Percentiles rank a stretch among this genome's conserved stretches.
Evolutionary conservation across 352 stramenopile genomes (phyloP).

Genomic region (Phytophthora crassamura): DNA sequence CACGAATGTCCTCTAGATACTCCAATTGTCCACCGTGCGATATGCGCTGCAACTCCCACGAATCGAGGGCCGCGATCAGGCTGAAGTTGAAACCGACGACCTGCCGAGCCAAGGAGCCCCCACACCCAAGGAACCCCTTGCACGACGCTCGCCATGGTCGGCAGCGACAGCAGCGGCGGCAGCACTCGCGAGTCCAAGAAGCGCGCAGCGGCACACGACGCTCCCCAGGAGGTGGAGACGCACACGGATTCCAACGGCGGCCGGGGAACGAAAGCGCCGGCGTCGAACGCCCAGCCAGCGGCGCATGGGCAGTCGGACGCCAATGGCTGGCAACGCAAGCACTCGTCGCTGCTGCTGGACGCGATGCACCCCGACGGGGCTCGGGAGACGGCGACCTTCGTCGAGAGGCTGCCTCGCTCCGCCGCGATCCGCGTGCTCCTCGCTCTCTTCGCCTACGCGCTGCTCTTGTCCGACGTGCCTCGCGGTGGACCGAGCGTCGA

Average conservation of each 20-base stretch:
- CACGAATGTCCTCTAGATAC: too few species aligned
- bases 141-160: neutral
- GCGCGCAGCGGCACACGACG: neutral
- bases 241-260: neutral
- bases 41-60: too few species aligned
- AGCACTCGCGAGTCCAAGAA: slow-evolving; percentile 11
- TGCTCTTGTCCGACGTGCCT: slow-evolving; percentile 53
- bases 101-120: too few species aligned
- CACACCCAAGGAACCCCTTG: too few species aligned
- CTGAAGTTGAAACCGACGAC: too few species aligned
- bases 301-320: neutral
- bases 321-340: slow-evolving; percentile 26
- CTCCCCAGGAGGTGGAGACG: slow-evolving; percentile 11
- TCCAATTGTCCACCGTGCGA: too few species aligned
- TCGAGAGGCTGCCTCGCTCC: slow-evolving; percentile 22
- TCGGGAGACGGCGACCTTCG: slow-evolving; percentile 20
- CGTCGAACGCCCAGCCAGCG: slow-evolving; percentile 1
- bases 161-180: slow-evolving; percentile 4
- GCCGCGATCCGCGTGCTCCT: slow-evolving; percentile 40
- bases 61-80: too few species aligned
- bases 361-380: slow-evolving; percentile 29
- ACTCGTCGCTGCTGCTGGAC: slow-evolving; percentile 29
- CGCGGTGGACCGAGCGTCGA: slow-evolving; percentile 47
- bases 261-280: neutral
- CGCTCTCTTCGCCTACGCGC: slow-evolving; percentile 49